phyloP scores from a whole-genome alignment of 306 rosid genomes.

The Sechiopsis laciniata region DNA sequence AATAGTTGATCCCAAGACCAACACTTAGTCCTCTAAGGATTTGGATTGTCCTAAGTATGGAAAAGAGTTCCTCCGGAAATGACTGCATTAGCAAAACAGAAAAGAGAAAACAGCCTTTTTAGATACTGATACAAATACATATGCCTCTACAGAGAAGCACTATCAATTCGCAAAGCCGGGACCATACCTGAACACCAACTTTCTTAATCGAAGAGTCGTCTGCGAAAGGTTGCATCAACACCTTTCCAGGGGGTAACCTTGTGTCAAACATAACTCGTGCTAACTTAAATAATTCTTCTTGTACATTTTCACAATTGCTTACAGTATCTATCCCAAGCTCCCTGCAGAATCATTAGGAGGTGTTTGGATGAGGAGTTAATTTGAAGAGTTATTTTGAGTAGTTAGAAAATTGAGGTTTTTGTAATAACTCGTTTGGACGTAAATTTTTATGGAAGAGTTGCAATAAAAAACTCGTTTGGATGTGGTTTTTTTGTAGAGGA shows the following conservation, averaged over 20 bases:
- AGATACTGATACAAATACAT: not conserved
- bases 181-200: conserved; percentile 63
- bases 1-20: conserved; percentile 90
- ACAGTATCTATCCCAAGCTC: conserved; percentile 79
- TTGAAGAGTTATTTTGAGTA: too few species aligned
- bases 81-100: conserved; percentile 40
- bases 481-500: too few species aligned
- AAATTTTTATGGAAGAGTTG: too few species aligned
- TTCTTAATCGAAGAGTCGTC: conserved; percentile 92
- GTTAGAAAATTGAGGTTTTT: too few species aligned
- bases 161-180: not conserved
- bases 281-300: conserved; percentile 60
- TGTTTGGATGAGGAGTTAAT: too few species aligned
- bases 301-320: conserved; percentile 66
- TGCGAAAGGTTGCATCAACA: conserved; percentile 80
- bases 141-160: not conserved
- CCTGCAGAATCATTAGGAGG: conserved; percentile 42
- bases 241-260: conserved; percentile 82
- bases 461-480: too few species aligned
- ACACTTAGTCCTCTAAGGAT: conserved; percentile 92
- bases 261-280: conserved; percentile 90
- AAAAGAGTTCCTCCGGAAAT: conserved; percentile 93
- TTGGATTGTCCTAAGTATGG: conserved; percentile 86
- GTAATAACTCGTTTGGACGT: too few species aligned
- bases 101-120: conserved; percentile 2